Percentiles rank a stretch among this genome's conserved stretches.
phyloP scores from a whole-genome alignment of 106 monocot genomes.

The Allium sativum region DNA sequence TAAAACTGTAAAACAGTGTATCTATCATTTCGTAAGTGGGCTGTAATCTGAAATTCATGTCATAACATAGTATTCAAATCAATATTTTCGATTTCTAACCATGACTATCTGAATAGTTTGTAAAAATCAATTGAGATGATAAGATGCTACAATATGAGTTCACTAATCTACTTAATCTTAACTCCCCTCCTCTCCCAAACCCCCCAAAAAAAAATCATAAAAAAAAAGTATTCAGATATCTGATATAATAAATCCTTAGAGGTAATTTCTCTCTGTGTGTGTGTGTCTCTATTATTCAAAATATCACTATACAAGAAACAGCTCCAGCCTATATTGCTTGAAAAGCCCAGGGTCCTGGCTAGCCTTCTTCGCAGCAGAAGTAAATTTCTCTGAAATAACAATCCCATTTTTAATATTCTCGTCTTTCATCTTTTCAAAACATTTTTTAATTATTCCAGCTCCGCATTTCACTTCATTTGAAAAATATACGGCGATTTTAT shows the following conservation, averaged over 20 bases:
- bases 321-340: constrained; percentile 47
- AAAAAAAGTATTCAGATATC: neutral
- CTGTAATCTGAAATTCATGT: no score
- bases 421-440: constrained; percentile 50
- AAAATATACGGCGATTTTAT: constrained; percentile 80
- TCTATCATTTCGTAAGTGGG: no score
- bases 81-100: no score
- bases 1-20: no score
- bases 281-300: neutral
- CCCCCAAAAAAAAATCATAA: neutral
- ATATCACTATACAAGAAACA: constrained; percentile 46
- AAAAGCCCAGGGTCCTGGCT: constrained; percentile 56
- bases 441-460: constrained; percentile 56
- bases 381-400: constrained; percentile 62
- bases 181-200: no score
- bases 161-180: no score
- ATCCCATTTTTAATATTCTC: constrained; percentile 60
- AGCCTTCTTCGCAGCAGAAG: constrained; percentile 61
- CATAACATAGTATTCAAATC: no score
- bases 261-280: neutral
- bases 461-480: constrained; percentile 71
- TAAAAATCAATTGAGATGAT: no score
- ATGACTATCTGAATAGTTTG: no score
- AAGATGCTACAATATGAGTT: no score
- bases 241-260: neutral